Conservation (phyloP, 805 yeast genomes). For the Yarrowia porcina region DNA sequence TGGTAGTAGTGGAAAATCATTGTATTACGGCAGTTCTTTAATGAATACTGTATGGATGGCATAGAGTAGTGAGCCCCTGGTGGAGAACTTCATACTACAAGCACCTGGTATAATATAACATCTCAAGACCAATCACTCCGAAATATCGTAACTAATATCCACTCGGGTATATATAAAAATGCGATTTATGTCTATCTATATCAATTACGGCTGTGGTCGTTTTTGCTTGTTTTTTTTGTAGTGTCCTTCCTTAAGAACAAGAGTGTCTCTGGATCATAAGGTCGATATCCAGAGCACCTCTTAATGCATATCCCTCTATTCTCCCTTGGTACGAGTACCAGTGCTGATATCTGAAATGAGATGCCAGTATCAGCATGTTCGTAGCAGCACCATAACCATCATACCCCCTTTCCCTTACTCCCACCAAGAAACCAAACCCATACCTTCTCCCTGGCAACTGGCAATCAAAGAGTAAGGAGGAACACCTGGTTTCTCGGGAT, state of each 20-base stretch:
- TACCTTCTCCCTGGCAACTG: constrained; percentile 92
- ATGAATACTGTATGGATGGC: too few relatives aligned
- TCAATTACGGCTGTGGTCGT: background rate
- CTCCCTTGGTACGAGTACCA: too few relatives aligned
- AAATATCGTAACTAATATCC: too few relatives aligned
- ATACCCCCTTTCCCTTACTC: constrained; percentile 46
- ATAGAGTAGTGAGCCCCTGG: too few relatives aligned
- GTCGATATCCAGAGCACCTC: background rate
- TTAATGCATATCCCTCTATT: background rate
- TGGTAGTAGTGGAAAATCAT: too few relatives aligned
- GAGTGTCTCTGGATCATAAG: background rate
- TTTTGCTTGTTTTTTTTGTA: background rate
- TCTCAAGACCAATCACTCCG: too few relatives aligned
- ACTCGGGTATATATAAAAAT: background rate
- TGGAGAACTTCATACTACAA: too few relatives aligned
- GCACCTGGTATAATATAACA: too few relatives aligned
- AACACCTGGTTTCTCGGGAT: constrained; percentile 33
- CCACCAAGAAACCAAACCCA: constrained; percentile 98
- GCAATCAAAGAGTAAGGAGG: constrained; percentile 86
- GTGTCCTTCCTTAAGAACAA: background rate
- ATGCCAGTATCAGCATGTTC: too few relatives aligned
- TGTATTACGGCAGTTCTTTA: too few relatives aligned
- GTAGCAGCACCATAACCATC: too few relatives aligned
- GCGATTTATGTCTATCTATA: constrained; percentile 10
- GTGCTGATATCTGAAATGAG: too few relatives aligned